Base-by-base conservation (phyloP, 1,284 basidiomycete species). In the Marasmius tenuissimus region DNA sequence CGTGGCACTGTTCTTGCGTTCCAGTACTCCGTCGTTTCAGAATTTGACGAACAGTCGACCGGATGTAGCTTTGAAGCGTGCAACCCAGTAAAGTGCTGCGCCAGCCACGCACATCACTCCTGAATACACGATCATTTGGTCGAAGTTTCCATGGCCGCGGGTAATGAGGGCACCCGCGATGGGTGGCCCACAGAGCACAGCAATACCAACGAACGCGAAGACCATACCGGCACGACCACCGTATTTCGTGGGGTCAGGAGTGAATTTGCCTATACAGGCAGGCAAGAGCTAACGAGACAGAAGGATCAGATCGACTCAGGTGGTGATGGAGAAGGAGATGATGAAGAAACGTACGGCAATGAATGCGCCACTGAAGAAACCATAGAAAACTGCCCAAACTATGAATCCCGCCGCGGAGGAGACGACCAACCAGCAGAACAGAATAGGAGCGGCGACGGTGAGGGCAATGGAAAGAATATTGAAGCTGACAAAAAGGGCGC, bases 331-430 rank as follows among this genome's bases (percentile, higher is more conserved):
- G 27, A 11, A 2, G 14, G 34, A 38, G n/a, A 18, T 37, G 34
- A 20, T 16, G 8, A 35, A n/a, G 14, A 11, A 54, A 54, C 52
- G 33, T 54, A 54, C 52, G 38, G 52, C 52, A 38, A 54, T 54
- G 16, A 54, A 54, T 18, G 52, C 52, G 52, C 52, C 52, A 54
- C 52, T 54, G 34, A 54, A 54, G 34, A 54, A 54, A n/a, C 52
- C 52, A 35, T 54, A 54, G 20, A 54, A 54, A 20, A 38, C 52
- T 4, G 37, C 16, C 52, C 52, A 54, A 16, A 54, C 34, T n/a
- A 54, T 18, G 20, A 35, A 54, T 37, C 14, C n/a, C n/a, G 34
- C 52, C 12, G 27, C 34, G 8, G 52, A 54, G n/a, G 52, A 54
- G n/a, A 54, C 52, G 12, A 35, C 52, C 20, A 38, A 37, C 52